Base-by-base conservation (phyloP, 2,329 filamentous ascomycete species). In the Pyricularia sp. region DNA sequence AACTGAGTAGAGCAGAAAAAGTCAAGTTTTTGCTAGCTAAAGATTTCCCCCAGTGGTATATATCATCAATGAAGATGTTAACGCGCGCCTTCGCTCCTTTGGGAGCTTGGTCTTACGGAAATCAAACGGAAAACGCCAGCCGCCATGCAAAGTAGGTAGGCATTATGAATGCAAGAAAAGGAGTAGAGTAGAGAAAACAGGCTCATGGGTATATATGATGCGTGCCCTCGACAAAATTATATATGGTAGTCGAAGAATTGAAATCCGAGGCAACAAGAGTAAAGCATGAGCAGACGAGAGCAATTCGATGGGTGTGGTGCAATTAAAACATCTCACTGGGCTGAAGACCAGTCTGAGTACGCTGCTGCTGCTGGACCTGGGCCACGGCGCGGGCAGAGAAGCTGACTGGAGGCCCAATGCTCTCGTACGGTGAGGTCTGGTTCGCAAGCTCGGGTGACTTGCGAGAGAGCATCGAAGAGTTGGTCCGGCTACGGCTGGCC, bases 251-350 rank as follows among this genome's bases (percentile, higher is more conserved):
- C 12, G 58, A 59, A 42, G 61, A 33, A 63, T 36, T 14, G 14
- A 36, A 36, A 14, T 14, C 28, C 12, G 14, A 20, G 26, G 3
- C n/a, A 65, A 33, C 20, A 65, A 36, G 26, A 28, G 3, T 23
- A 65, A 65, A 65, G 28, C 10, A 69, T 67, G 68, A 31, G 70
- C 50, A 67, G 61, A 31, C 66, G 68, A 30, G 67, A 10, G 20
- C 5, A 23, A 20, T 12, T 26, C 11, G 42, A n/a, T n/a, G 14
- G 5, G 42, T 1, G 42, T 50, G n/a, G 1, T 50, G 17, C 20
- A 1, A 20, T 76, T 77, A 88, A 72, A 88, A 84, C 83, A 88
- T 84, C 77, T 87, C 85, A 75, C 80, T 85, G 68, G 78, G 78
- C 72, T 85, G 80, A 50, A 87, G 76, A 0, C 85, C 85, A 14